A percentile compares a stretch with the other conserved stretches of the same genome.
These are phyloP conservation scores for Cyclotella baltica DNA, from an alignment of 108 stramenopile species.

Conservation along the genomic window DNA sequence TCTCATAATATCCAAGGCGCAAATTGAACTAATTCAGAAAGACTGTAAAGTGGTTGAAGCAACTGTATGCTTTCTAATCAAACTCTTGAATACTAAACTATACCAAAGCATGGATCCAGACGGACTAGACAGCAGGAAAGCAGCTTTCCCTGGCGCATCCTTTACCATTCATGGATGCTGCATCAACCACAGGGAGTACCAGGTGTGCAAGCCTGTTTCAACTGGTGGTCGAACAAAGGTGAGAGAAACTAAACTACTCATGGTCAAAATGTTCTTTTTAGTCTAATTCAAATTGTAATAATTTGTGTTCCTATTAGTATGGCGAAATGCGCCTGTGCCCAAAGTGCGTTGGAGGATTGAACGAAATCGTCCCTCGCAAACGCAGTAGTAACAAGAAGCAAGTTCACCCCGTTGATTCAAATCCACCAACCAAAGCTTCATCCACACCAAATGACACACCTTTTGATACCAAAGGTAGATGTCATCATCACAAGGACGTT, in stretches of 20 bases:
- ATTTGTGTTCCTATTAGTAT: too few species aligned
- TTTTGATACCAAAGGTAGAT: conserved; percentile 13
- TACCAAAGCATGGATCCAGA: not conserved
- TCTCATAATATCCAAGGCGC: too few species aligned
- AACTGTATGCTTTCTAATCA: too few species aligned
- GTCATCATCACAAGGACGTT: conserved; percentile 14
- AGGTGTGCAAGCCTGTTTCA: not conserved
- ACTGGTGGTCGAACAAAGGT: not conserved
- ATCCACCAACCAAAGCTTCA: not conserved
- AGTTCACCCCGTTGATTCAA: not conserved
- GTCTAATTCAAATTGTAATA: too few species aligned
- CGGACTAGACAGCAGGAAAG: not conserved
- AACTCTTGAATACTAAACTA: too few species aligned
- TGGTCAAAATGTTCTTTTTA: too few species aligned
- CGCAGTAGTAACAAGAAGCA: not conserved
- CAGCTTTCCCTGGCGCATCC: not conserved
- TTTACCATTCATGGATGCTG: not conserved
- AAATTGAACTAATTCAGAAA: too few species aligned
- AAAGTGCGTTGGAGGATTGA: not conserved
- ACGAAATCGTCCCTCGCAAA: not conserved
- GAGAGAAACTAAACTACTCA: not conserved
- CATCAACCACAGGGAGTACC: not conserved
- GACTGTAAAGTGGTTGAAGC: too few species aligned
- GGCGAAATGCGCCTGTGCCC: not conserved
- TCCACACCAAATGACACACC: not conserved